A percentile compares a stretch with the other conserved stretches of the same genome.
Conservation (phyloP, 139 green algal genomes). For the Chlorella sorokiniana region DNA sequence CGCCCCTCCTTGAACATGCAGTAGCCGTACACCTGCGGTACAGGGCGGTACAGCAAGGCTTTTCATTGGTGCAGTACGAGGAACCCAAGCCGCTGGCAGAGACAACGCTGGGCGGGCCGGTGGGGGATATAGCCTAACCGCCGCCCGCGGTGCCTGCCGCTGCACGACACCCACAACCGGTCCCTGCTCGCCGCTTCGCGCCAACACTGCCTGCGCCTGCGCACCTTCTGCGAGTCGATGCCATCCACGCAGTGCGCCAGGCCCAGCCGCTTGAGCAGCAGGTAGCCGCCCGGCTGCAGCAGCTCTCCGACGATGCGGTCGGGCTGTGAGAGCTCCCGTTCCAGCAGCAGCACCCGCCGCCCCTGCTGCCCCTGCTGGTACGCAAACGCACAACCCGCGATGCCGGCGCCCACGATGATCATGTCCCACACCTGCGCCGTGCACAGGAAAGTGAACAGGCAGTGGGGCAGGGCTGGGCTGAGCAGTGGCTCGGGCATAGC, state of each 20-base stretch:
- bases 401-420: constrained; percentile 93
- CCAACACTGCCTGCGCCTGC: too few relatives aligned
- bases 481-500: too few relatives aligned
- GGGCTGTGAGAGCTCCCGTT: constrained; percentile 91
- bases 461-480: too few relatives aligned
- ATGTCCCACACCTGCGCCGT: constrained; percentile 83
- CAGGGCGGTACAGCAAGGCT: not conserved
- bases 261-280: constrained; percentile 91
- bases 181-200: too few relatives aligned
- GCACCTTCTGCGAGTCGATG: constrained; percentile 90
- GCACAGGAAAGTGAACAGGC: too few relatives aligned
- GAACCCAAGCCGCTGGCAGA: too few relatives aligned
- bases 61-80: too few relatives aligned
- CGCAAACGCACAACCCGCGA: constrained; percentile 90
- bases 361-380: constrained; percentile 75
- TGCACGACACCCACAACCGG: too few relatives aligned
- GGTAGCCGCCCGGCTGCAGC: constrained; percentile 95
- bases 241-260: constrained; percentile 78
- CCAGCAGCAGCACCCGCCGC: constrained; percentile 87
- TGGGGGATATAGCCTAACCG: too few relatives aligned
- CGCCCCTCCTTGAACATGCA: constrained; percentile 89
- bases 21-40: constrained; percentile 89
- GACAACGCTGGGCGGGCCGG: too few relatives aligned
- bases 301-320: constrained; percentile 99
- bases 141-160: too few relatives aligned